Evolutionary conservation across 768 basidiomycete genomes (phyloP).

Genomic region (Mycena galopus): DNA sequence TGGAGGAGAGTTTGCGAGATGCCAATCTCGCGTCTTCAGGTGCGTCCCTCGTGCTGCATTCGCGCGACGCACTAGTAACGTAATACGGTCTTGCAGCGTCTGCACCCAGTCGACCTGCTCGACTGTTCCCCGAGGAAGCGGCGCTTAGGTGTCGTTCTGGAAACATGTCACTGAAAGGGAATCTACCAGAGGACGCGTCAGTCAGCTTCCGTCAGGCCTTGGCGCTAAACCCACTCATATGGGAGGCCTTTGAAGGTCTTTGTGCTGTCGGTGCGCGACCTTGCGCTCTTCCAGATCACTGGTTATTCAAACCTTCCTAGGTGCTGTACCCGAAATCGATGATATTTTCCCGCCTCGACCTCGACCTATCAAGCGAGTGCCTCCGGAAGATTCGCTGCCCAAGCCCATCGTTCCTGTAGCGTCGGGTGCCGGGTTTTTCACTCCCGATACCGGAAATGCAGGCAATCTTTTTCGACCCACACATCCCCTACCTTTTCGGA

Average conservation of each 20-base stretch:
- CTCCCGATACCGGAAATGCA: slow-evolving; percentile 72
- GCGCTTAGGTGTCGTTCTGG: slow-evolving; percentile 84
- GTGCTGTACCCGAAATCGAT: slow-evolving; percentile 78
- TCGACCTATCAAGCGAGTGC: slow-evolving; percentile 64
- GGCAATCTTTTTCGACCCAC: slow-evolving; percentile 67
- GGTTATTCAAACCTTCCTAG: slow-evolving; percentile 53
- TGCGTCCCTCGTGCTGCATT: slow-evolving; percentile 51
- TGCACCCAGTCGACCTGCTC: slow-evolving; percentile 64
- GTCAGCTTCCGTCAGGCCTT: slow-evolving; percentile 80
- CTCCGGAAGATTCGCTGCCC: slow-evolving; percentile 64
- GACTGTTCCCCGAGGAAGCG: slow-evolving; percentile 78
- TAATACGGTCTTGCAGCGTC: slow-evolving; percentile 58
- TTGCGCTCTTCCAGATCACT: slow-evolving; percentile 24
- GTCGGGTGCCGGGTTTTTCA: slow-evolving; percentile 83
- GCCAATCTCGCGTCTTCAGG: slow-evolving; percentile 66
- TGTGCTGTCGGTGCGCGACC: slow-evolving; percentile 78
- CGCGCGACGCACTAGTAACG: slow-evolving; percentile 33
- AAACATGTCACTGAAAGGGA: slow-evolving; percentile 81
- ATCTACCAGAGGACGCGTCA: slow-evolving; percentile 80
- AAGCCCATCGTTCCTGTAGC: slow-evolving; percentile 62
- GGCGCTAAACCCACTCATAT: slow-evolving; percentile 80
- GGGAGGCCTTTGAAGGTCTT: slow-evolving; percentile 94
- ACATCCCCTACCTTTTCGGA: slow-evolving; percentile 69
- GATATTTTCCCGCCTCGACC: slow-evolving; percentile 77
- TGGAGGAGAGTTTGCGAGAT: slow-evolving; percentile 73